These are phyloP conservation scores for Penicilliopsis zonata DNA, from an alignment of 495 filamentous ascomycete species.

Conservation along the genomic window DNA sequence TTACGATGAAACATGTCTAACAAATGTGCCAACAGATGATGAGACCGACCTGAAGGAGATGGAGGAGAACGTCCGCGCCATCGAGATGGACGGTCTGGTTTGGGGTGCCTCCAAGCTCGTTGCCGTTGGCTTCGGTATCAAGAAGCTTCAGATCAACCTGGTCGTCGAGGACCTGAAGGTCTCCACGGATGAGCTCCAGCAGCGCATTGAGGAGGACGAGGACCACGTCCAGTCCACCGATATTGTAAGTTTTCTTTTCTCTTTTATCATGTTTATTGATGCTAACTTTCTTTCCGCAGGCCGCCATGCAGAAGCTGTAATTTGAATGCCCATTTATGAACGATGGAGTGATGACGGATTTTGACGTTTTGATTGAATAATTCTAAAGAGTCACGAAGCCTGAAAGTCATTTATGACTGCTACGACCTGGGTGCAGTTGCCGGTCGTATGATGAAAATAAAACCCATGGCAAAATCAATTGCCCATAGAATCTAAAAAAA, in stretches of 20 bases:
- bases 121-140: constrained; percentile 90
- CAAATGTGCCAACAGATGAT: constrained; percentile 48
- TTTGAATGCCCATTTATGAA: constrained; percentile 27
- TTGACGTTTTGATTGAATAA: constrained; percentile 20
- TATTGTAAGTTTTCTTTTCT: constrained; percentile 41
- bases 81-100: constrained; percentile 86
- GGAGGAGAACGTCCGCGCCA: constrained; percentile 70
- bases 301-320: constrained; percentile 90
- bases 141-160: constrained; percentile 98
- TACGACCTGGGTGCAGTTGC: constrained; percentile 3
- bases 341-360: constrained; percentile 30
- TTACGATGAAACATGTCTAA: constrained; percentile 16
- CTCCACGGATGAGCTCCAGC: constrained; percentile 76
- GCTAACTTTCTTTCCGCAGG: constrained; percentile 22
- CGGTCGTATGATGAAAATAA: constrained; percentile 14
- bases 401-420: constrained; percentile 13
- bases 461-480: constrained; percentile 8
- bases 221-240: constrained; percentile 96
- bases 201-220: constrained; percentile 77
- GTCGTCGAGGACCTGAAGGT: constrained; percentile 97
- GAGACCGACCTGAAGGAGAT: constrained; percentile 82
- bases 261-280: constrained; percentile 7
- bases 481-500: too few species aligned
- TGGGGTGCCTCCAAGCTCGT: constrained; percentile 93
- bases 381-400: constrained; percentile 13